Base-by-base conservation (phyloP, 805 yeast species). In the Candida khao-thaluensis region DNA sequence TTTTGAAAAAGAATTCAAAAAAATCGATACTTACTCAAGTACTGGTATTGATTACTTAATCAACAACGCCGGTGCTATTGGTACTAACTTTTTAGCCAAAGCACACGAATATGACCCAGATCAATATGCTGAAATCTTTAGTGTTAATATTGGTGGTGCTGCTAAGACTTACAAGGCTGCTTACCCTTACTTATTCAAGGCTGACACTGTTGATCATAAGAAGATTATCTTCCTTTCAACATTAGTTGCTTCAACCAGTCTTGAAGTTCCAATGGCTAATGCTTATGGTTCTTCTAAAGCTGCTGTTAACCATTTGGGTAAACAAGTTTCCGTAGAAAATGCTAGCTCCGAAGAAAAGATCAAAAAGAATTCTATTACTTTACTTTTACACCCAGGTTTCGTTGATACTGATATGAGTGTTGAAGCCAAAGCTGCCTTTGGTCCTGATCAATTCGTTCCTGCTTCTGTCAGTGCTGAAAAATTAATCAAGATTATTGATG, bases 271-370 rank as follows among this genome's bases (percentile, higher is more conserved):
- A 16, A 37, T 28, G 3, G 17, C 24, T n/a, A 34, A 37, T 34
- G 52, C 60, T 7, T 66, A 66, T 41, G 62, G 61, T 11, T 52
- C 54, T 5, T 65, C 72, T 5, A 68, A 69, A 43, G 62, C 66
- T 3, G 67, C 66, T 1, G 35, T 64, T 15, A 65, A 64, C 49
- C 59, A 51, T 47, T 42, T 57, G 11, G 49, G 49, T 9, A 53
- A 45, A 25, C 55, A 56, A 20, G 33, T 66, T 27, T 43, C 59
- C 20, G 14, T 11, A 18, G 71, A 44, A 23, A 28, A 38, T 28
- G 22, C 22, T 4, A 18, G 11, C n/a, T 33, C 38, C 22, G 28
- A 30, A 11, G 10, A 30, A 9, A n/a, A 17, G n/a, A 3, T 30
- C 2, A 5, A 10, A 5, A 33, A 31, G 18, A 21, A 30, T 31